These are phyloP conservation scores for Aspergillus ustus DNA, from an alignment of 2,329 filamentous ascomycete genomes.

Conservation along the genomic window DNA sequence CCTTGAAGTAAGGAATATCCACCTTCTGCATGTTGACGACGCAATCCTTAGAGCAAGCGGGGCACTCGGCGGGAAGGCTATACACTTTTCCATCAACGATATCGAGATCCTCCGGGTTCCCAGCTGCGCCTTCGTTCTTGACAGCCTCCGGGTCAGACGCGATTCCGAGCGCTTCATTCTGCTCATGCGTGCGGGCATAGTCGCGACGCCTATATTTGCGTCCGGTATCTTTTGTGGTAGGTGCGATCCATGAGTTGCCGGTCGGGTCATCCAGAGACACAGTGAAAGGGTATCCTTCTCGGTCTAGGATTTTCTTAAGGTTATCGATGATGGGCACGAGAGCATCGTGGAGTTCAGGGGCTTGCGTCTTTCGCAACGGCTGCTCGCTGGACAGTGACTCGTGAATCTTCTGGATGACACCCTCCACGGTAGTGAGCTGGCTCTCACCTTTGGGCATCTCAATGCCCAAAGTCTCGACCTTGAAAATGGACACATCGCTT, in stretches of 20 bases:
- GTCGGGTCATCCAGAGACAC: constrained; percentile 87
- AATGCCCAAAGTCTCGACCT: constrained; percentile 87
- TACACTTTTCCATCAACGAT: constrained; percentile 93
- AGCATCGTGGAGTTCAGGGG: constrained; percentile 78
- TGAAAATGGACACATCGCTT: constrained; percentile 82
- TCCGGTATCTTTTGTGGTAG: constrained; percentile 73
- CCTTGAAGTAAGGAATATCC: constrained; percentile 96
- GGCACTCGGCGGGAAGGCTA: constrained; percentile 87
- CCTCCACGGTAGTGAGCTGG: constrained; percentile 92
- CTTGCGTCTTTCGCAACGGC: constrained; percentile 75
- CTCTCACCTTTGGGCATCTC: constrained; percentile 91
- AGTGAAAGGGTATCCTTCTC: constrained; percentile 83
- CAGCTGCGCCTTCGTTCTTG: constrained; percentile 39
- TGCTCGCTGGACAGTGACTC: constrained; percentile 83
- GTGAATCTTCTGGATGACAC: constrained; percentile 76
- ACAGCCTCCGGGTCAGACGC: constrained; percentile 51
- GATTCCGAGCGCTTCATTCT: constrained; percentile 85
- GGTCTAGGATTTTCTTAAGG: constrained; percentile 75
- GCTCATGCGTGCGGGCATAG: constrained; percentile 79
- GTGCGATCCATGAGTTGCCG: constrained; percentile 96
- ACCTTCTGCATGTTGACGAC: constrained; percentile 98
- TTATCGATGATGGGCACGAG: constrained; percentile 76
- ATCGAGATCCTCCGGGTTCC: constrained; percentile 70
- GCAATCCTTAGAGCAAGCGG: constrained; percentile 84
- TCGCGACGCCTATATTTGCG: constrained; percentile 89